phyloP scores from a whole-genome alignment of 2,329 filamentous ascomycete species.

The Akanthomyces lecanii region DNA sequence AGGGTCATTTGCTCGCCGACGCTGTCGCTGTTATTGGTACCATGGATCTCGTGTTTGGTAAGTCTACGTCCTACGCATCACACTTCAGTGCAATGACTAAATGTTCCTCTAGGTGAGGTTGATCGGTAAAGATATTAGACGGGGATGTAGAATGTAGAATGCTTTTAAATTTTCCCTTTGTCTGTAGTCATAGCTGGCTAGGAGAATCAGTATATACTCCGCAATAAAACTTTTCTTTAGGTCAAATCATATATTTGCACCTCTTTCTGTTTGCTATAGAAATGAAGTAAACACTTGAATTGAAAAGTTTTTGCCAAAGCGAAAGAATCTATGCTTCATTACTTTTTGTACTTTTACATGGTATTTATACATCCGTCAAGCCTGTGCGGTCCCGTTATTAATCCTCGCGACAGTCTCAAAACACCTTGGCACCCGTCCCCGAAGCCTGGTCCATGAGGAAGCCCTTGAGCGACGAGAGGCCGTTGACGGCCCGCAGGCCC shows the following conservation, averaged over 20 bases:
- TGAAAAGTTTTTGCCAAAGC: neutral
- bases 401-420: constrained; percentile 21
- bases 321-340: neutral
- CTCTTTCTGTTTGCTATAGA: neutral
- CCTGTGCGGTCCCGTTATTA: neutral
- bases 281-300: neutral
- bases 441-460: constrained; percentile 78
- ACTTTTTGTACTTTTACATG: neutral
- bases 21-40: constrained; percentile 92
- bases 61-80: constrained; percentile 30
- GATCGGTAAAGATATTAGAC: constrained; percentile 45
- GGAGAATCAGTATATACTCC: constrained; percentile 36
- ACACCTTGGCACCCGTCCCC: constrained; percentile 48
- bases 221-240: constrained; percentile 27
- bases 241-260: constrained; percentile 3
- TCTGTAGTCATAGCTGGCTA: constrained; percentile 39
- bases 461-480: constrained; percentile 69
- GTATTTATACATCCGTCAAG: constrained; percentile 7
- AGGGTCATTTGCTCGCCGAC: constrained; percentile 91
- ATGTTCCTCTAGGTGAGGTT: constrained; percentile 49
- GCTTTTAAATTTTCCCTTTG: constrained; percentile 30
- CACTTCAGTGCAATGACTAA: constrained; percentile 29
- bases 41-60: constrained; percentile 87
- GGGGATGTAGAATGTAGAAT: constrained; percentile 26
- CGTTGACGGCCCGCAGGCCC: constrained; percentile 72